Percentiles rank a stretch among this genome's conserved stretches.
Evolutionary conservation across 1,139 yeast genomes (phyloP).

Genomic region (Candida sp.): DNA sequence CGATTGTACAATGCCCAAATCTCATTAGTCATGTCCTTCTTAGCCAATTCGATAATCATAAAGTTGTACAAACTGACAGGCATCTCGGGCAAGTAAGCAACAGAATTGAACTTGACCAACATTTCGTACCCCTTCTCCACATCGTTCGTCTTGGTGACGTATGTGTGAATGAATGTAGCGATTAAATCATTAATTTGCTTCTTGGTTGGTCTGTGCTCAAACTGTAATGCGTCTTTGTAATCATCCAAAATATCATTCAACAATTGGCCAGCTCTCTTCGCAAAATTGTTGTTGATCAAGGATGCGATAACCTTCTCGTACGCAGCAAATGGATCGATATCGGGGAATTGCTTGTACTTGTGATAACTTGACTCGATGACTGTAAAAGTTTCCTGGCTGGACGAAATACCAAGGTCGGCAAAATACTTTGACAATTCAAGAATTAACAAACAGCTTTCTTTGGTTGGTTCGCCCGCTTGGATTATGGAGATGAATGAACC

Average conservation of each 20-base stretch:
- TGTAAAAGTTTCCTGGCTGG: slow-evolving; percentile 23
- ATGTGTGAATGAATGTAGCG: slow-evolving; percentile 33
- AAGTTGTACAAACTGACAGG: slow-evolving; percentile 34
- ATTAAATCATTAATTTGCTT: slow-evolving; percentile 31
- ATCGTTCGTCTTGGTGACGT: slow-evolving; percentile 21
- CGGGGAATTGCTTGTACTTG: slow-evolving; percentile 22
- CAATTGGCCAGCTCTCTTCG: slow-evolving; percentile 55
- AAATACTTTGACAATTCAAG: slow-evolving; percentile 29
- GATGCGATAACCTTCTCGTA: slow-evolving; percentile 57
- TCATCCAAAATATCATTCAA: slow-evolving; percentile 50
- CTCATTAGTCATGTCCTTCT: slow-evolving; percentile 17
- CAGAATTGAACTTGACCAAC: slow-evolving; percentile 31
- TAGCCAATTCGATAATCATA: slow-evolving; percentile 30
- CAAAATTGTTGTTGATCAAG: slow-evolving; percentile 52
- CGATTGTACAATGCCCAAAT: slow-evolving; percentile 41
- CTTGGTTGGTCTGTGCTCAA: slow-evolving; percentile 22
- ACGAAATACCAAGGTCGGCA: slow-evolving; percentile 19
- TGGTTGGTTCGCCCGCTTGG: slow-evolving; percentile 2
- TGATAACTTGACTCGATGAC: slow-evolving; percentile 32
- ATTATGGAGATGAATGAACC: slow-evolving; percentile 8
- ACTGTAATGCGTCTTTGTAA: slow-evolving; percentile 24
- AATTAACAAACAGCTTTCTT: slow-evolving; percentile 7
- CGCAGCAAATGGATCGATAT: slow-evolving; percentile 44
- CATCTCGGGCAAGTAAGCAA: slow-evolving; percentile 44
- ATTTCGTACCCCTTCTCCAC: slow-evolving; percentile 30